Base-by-base conservation (phyloP, 2,329 filamentous ascomycete species). In the Phaeoacremonium minimum region DNA sequence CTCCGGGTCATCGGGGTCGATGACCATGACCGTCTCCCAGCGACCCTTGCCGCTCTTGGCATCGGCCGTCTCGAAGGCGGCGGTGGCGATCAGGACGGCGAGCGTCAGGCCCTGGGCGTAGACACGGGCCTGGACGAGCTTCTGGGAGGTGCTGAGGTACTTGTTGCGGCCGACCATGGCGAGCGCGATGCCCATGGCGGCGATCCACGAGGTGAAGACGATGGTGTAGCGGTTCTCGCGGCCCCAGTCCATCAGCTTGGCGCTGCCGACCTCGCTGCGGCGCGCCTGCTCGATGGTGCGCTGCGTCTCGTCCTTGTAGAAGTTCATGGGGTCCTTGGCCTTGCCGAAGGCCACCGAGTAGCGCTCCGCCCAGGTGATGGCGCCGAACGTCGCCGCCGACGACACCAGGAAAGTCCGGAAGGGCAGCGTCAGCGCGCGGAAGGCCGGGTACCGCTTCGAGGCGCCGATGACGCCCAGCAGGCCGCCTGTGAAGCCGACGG, bases 81-180 rank as follows among this genome's bases (percentile, higher is more conserved):
- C 88, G 19, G 81, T 85, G 38, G 87, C 80, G 55, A 95, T 76
- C 38, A 96, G 71, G 35, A 95, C 87, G 45, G 83, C 85, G 32
- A 96, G 70, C 5, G 90, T 95, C 50, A 95, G 68, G 6, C 86
- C 88, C 69, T 96, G 90, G 4, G 90, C 90, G 64, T 95, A 95
- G 46, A 96, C 85, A 76, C 90, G 83, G 16, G 89, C 90, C 73
- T 96, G 90, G 13, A 96, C 90, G 15, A 96, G 68, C 73, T 95
- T 95, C 71, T 96, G 90, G 42, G 76, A 67, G 3, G 80, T 82
- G 33, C 75, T 78, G 32, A 95, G 71, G 57, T 83, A 86, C 46
- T 77, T 81, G 58, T 87, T 87, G 45, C 87, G 78, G 54, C 84
- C 80, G 45, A 96, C 88, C 18, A 94, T 59, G 37, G 72, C 79